Percentiles rank a stretch among this genome's conserved stretches.
phyloP scores from a whole-genome alignment of 1,284 basidiomycete species.

The Cutaneotrichosporon sp. region DNA sequence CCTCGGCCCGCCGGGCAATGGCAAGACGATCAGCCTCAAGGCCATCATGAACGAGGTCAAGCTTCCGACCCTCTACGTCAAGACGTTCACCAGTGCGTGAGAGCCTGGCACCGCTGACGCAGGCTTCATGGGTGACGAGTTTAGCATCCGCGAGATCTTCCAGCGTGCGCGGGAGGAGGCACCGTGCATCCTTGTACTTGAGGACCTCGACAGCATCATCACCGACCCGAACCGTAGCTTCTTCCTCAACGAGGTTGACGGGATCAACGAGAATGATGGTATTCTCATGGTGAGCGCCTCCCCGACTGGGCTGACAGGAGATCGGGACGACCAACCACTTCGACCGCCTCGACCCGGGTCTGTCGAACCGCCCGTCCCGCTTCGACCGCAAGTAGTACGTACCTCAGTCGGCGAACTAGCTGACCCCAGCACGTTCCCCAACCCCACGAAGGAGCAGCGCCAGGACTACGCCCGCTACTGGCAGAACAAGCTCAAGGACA shows the following conservation, averaged over 20 bases:
- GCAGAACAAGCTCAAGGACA: slow-evolving; percentile 68
- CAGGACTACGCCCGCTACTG: slow-evolving; percentile 69
- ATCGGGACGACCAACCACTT: slow-evolving; percentile 83
- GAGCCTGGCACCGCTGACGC: not conserved
- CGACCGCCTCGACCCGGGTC: slow-evolving; percentile 70
- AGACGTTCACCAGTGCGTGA: slow-evolving; percentile 54
- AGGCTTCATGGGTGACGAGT: not conserved
- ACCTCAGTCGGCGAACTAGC: not conserved
- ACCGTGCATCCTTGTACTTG: slow-evolving; percentile 73
- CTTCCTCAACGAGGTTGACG: slow-evolving; percentile 75
- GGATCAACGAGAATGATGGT: slow-evolving; percentile 66
- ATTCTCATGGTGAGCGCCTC: slow-evolving; percentile 60
- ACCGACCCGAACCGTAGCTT: slow-evolving; percentile 73
- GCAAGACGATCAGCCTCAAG: slow-evolving; percentile 80
- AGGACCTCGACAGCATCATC: slow-evolving; percentile 79
- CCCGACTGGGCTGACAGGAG: slow-evolving; percentile 14
- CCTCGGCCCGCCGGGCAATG: slow-evolving; percentile 62
- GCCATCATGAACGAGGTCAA: slow-evolving; percentile 51
- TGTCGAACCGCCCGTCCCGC: slow-evolving; percentile 73
- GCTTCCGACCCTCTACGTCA: slow-evolving; percentile 71
- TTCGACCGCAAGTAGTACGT: slow-evolving; percentile 82
- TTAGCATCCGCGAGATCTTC: slow-evolving; percentile 36
- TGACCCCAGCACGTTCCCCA: slow-evolving; percentile 53
- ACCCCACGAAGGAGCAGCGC: slow-evolving; percentile 66
- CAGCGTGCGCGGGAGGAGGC: slow-evolving; percentile 50